Conservation (phyloP, 202 grass and related monocot species). For the Dendrocalamus latiflorus region DNA sequence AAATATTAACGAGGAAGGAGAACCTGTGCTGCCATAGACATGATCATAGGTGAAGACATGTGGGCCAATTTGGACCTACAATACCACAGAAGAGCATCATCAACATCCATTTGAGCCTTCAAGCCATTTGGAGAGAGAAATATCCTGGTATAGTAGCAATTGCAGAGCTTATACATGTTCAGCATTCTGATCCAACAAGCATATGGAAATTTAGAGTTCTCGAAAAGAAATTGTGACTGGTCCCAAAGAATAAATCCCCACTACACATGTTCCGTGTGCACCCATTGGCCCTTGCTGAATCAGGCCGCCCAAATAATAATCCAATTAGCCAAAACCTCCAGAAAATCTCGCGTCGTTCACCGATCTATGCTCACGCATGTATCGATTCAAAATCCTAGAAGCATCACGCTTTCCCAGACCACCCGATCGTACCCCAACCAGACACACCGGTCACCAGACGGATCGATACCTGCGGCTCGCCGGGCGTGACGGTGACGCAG, state of each 20-base stretch:
- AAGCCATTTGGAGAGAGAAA: background rate
- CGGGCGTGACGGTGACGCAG: constrained; percentile 59
- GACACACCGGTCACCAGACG: background rate
- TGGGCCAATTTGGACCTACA: constrained; percentile 85
- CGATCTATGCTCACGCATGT: background rate
- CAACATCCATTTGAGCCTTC: background rate
- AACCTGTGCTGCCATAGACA: constrained; percentile 55
- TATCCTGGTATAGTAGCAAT: background rate
- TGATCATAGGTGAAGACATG: constrained; percentile 86
- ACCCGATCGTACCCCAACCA: background rate
- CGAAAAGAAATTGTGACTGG: too few species aligned
- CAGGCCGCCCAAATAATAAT: too few species aligned
- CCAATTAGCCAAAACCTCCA: background rate
- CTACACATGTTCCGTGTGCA: too few species aligned
- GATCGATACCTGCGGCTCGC: constrained; percentile 72
- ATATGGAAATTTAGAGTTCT: too few species aligned
- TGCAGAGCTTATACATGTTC: background rate
- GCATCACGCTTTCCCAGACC: background rate
- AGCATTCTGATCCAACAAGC: background rate
- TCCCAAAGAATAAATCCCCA: too few species aligned
- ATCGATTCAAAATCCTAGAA: background rate
- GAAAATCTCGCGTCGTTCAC: background rate
- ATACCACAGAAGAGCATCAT: background rate
- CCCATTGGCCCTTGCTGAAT: too few species aligned
- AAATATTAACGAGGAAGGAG: constrained; percentile 61